Evolutionary conservation across 1,139 yeast genomes (phyloP).

Genomic region (Lodderomyces parapsilosis): DNA sequence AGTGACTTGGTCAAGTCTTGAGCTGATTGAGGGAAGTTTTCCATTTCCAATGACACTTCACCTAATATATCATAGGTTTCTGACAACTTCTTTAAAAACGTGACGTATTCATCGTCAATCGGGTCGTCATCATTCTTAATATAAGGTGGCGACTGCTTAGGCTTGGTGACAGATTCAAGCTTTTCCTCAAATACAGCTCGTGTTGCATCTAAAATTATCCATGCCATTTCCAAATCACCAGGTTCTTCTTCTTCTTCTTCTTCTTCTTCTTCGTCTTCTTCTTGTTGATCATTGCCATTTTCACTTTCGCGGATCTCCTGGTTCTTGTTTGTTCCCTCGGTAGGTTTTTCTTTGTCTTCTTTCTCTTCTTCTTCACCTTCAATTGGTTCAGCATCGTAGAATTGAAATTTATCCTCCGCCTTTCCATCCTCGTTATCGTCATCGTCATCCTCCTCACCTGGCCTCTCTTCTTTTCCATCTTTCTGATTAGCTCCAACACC

Average conservation of each 20-base stretch:
- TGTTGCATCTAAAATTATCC: slow-evolving; percentile 81
- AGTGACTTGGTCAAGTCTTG: slow-evolving; percentile 62
- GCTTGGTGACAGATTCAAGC: slow-evolving; percentile 26
- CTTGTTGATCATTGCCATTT: slow-evolving; percentile 25
- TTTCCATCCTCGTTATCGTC: slow-evolving; percentile 30
- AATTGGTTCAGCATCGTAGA: slow-evolving; percentile 42
- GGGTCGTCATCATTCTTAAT: slow-evolving; percentile 28
- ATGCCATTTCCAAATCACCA: slow-evolving; percentile 79
- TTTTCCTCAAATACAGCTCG: slow-evolving; percentile 59
- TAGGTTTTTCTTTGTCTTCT: slow-evolving; percentile 24
- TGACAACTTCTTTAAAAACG: slow-evolving; percentile 54
- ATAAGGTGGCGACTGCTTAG: slow-evolving; percentile 28
- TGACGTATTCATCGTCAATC: slow-evolving; percentile 31
- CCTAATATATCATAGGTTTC: slow-evolving; percentile 82
- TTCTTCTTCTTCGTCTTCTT: slow-evolving; percentile 23
- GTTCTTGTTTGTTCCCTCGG: slow-evolving; percentile 9
- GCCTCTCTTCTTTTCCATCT: slow-evolving; percentile 19
- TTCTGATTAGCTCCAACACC: slow-evolving; percentile 34
- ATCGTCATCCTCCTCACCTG: slow-evolving; percentile 16
- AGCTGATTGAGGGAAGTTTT: slow-evolving; percentile 76
- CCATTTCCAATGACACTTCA: slow-evolving; percentile 84
- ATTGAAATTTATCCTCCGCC: slow-evolving; percentile 49
- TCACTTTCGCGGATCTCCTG: slow-evolving; percentile 27
- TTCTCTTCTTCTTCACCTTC: slow-evolving; percentile 48
- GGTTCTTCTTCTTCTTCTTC: slow-evolving; percentile 34